Evolutionary conservation across 2,329 filamentous ascomycete species (phyloP).

Genomic region (Fusarium tricinctum): DNA sequence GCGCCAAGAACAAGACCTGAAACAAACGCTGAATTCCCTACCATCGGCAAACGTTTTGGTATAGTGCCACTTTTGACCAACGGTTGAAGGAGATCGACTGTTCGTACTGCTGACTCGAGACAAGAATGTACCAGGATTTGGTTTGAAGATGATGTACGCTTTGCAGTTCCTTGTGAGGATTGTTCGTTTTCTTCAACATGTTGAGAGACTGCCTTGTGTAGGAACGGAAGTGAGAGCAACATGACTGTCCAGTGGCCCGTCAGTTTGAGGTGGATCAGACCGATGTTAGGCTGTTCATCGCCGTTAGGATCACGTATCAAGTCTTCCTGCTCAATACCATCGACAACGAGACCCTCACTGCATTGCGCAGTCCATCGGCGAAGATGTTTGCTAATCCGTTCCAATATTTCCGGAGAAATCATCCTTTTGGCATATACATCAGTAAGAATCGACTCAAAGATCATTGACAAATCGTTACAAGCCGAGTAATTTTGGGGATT

Average conservation of each 20-base stretch:
- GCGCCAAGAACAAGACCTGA: slow-evolving; percentile 61
- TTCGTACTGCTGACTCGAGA: slow-evolving; percentile 54
- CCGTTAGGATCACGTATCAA: slow-evolving; percentile 35
- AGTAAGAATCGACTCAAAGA: slow-evolving; percentile 55
- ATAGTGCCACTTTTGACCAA: slow-evolving; percentile 53
- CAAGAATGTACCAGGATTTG: slow-evolving; percentile 53
- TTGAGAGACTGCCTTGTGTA: slow-evolving; percentile 50
- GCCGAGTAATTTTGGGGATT: slow-evolving; percentile 46
- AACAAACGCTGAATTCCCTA: slow-evolving; percentile 62
- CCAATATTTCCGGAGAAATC: slow-evolving; percentile 49
- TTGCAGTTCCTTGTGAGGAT: slow-evolving; percentile 18
- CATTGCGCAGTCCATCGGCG: slow-evolving; percentile 46
- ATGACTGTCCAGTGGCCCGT: slow-evolving; percentile 58
- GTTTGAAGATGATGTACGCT: slow-evolving; percentile 24
- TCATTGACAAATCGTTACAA: slow-evolving; percentile 54
- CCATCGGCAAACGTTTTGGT: slow-evolving; percentile 59
- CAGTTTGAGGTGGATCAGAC: slow-evolving; percentile 52
- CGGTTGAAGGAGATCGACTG: slow-evolving; percentile 56
- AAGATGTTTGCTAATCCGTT: slow-evolving; percentile 46
- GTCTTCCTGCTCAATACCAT: slow-evolving; percentile 44
- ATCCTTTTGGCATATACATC: slow-evolving; percentile 54
- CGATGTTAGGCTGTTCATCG: slow-evolving; percentile 43
- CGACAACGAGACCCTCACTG: slow-evolving; percentile 28
- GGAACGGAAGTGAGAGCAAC: slow-evolving; percentile 55
- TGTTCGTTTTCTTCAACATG: slow-evolving; percentile 41